Evolutionary conservation across 805 yeast genomes (phyloP), one percentile per base, ranked within the genome.

Genomic region (Nadsonia fulvescens): DNA sequence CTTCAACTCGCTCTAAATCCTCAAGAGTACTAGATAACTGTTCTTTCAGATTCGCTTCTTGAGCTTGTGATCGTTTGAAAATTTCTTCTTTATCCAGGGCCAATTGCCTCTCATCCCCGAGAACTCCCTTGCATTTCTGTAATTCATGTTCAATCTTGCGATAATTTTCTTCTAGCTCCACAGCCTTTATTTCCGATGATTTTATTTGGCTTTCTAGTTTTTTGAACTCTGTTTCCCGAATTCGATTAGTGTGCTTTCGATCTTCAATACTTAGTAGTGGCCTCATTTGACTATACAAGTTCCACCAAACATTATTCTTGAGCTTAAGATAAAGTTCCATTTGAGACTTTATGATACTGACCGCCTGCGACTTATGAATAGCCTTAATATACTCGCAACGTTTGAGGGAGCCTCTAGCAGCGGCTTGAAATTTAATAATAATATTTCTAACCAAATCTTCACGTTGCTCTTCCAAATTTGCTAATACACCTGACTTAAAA

Each of bases 401-500:
- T 2, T 63, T 56, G 5, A 63, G 32, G n/a, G 53, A 60, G 5
- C 92, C 95, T 33, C 81, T 59, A 4, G 67, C 53, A 2, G 61
- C 35, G 4, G 83, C 56, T 42, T 79, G 91, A 30, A 89, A 61
- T 4, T 51, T 49, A 0, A 72, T 61, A 20, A 78, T 51, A 2
- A 72, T 58, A 2, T 46, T 38, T 24, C 63, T 60, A 18, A 89
- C 50, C 27, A 66, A 61, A 18, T 56, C 53, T 35, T 82, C 94
- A 32, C 92, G 70, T 29, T 63, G 58, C 36, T 69, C 69, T 46
- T 89, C 98, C 2, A 82, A 56, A 19, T 68, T 67, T 2, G 91
- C 83, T 14, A 75, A 53, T 2, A 76, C 75, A 12, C 89, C 86
- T 43, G 75, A 70, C 30, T 75, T 64, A 58, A 75, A 75, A 37